These are phyloP conservation scores for Bipolaris oryzae DNA, from an alignment of 2,329 filamentous ascomycete genomes.

Conservation along the genomic window DNA sequence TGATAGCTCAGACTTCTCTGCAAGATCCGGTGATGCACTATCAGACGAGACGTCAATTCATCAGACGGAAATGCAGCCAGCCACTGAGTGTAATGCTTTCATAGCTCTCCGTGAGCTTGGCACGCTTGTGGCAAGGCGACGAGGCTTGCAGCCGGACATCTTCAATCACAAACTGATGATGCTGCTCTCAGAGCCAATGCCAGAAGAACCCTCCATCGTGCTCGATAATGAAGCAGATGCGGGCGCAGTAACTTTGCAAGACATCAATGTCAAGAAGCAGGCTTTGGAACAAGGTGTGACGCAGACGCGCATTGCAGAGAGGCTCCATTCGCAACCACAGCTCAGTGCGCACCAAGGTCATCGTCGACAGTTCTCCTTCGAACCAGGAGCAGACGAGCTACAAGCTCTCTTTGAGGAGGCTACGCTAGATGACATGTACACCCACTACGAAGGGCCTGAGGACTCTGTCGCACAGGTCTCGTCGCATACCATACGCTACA, in stretches of 20 bases:
- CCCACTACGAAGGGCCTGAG: conserved; percentile 11
- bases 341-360: conserved; percentile 25
- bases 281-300: not conserved
- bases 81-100: conserved; percentile 39
- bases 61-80: conserved; percentile 11
- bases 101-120: conserved; percentile 45
- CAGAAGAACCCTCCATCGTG: not conserved
- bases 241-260: not conserved
- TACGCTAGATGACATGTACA: conserved; percentile 7
- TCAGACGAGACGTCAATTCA: conserved; percentile 34
- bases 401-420: conserved; percentile 24
- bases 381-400: conserved; percentile 50
- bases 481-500: not conserved
- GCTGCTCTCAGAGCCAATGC: conserved; percentile 32
- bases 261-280: not conserved
- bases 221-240: not conserved
- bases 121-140: conserved; percentile 41
- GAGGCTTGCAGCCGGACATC: conserved; percentile 39
- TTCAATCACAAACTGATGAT: conserved; percentile 45
- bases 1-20: conserved; percentile 43
- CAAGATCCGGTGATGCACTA: conserved; percentile 37
- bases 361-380: conserved; percentile 52
- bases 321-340: conserved; percentile 27
- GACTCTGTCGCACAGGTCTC: conserved; percentile 8
- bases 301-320: conserved; percentile 10